These are phyloP conservation scores for Globomyces sp. DNA, from an alignment of 371 early-diverging fungal genomes.

Conservation along the genomic window DNA sequence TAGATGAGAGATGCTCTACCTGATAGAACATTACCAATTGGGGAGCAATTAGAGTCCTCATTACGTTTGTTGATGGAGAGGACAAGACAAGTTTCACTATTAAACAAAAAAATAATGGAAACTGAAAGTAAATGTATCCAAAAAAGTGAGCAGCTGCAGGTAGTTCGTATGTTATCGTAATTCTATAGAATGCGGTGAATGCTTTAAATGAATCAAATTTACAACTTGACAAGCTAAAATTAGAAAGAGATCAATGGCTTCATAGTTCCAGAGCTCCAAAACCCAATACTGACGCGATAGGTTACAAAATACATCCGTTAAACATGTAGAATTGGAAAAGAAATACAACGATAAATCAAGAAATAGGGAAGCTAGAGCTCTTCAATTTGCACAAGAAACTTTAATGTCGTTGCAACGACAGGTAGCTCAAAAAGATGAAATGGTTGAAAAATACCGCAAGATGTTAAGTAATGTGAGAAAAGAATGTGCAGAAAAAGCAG, in stretches of 20 bases:
- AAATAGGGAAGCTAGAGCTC: constrained; percentile 35
- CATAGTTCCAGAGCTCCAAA: too few relatives aligned
- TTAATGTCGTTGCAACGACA: constrained; percentile 41
- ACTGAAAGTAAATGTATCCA: constrained; percentile 27
- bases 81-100: constrained; percentile 24
- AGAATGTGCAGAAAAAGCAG: constrained; percentile 14
- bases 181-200: too few relatives aligned
- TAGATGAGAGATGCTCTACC: constrained; percentile 30
- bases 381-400: constrained; percentile 33
- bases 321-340: not conserved
- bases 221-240: too few relatives aligned
- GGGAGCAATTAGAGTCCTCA: constrained; percentile 40
- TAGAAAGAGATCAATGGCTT: too few relatives aligned
- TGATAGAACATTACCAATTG: constrained; percentile 36
- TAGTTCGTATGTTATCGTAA: too few relatives aligned
- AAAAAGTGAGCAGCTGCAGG: constrained; percentile 16
- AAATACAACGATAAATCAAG: constrained; percentile 13
- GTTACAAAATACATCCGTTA: too few relatives aligned
- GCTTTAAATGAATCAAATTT: too few relatives aligned
- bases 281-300: not conserved
- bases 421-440: constrained; percentile 34
- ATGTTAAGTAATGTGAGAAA: constrained; percentile 32
- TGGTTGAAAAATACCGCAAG: constrained; percentile 36
- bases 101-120: constrained; percentile 29
- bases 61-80: constrained; percentile 39